Base-by-base conservation (phyloP, 352 stramenopile species). In the Globisporangium barbulae region DNA sequence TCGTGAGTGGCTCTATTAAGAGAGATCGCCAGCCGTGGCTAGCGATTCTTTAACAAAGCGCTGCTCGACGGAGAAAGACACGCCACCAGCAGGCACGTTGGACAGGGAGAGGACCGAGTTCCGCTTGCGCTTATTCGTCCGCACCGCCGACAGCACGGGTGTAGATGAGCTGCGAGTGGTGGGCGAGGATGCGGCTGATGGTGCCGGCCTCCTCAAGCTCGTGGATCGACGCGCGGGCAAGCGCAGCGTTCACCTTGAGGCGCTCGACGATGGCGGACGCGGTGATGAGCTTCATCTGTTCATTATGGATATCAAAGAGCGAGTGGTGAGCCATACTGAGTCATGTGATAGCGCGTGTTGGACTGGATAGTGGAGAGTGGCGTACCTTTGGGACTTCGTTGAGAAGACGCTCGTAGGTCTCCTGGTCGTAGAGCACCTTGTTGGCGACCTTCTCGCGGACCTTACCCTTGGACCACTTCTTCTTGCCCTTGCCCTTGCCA, bases 381-480 rank as follows among this genome's bases (percentile, higher is more conserved):
- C 62, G 45, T 45, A 81, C 70, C 74, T 99, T 99, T 57, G 98
- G 98, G 42, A 99, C 95, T 78, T 99, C 97, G 58, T 91, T 89
- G 49, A 99, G 83, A 67, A 99, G 89, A 73, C 97, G 92, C 69
- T 99, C 95, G 82, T 98, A 99, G 70, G 97, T 97, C 81, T 99
- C 96, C 90, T 99, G 98, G 79, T 98, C 97, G 83, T 99, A 99
- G 62, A 99, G 86, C 50, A 99, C 97, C 85, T 99, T 98, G 90
- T 99, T 99, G 76, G 97, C 93, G 65, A 99, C 93, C 96, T 99
- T 99, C 79, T 99, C 97, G 75, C 97, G 95, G 74, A 98, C 89
- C 91, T 99, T 99, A 79, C 97, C 97, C 96, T 99, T 99, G 72
- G 96, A 99, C 98, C 98, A 99, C 91, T 99, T 99, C 88, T 99